A percentile compares a stretch with the other conserved stretches of the same genome.
Evolutionary conservation across 176 grass and related monocot genomes (phyloP).

Genomic region (Raddia distichophylla): DNA sequence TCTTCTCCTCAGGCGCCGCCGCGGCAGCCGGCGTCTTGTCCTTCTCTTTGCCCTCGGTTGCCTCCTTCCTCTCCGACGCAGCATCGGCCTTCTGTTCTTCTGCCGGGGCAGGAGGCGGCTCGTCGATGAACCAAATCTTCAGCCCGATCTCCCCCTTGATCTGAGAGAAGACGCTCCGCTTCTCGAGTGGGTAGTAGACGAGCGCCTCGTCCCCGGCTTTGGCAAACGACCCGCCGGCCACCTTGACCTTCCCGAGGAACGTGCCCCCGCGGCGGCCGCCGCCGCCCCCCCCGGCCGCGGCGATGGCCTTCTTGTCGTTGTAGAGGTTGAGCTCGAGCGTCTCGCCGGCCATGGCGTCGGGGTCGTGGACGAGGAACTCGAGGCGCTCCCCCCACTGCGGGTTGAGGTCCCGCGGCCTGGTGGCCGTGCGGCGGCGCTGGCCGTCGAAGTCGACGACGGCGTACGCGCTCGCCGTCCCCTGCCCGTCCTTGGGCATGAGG

Average conservation of each 20-base stretch:
- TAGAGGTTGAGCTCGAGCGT: constrained; percentile 96
- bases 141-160: constrained; percentile 95
- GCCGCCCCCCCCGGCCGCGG: background rate
- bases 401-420: constrained; percentile 76
- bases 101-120: constrained; percentile 31
- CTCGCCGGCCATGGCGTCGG: constrained; percentile 56
- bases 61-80: constrained; percentile 29
- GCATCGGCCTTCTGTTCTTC: constrained; percentile 21
- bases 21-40: constrained; percentile 7
- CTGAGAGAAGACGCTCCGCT: constrained; percentile 95
- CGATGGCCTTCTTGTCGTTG: constrained; percentile 88
- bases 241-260: constrained; percentile 95
- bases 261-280: constrained; percentile 56
- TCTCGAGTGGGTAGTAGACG: constrained; percentile 95
- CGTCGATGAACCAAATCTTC: constrained; percentile 83
- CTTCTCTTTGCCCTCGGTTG: constrained; percentile 31
- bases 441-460: constrained; percentile 98
- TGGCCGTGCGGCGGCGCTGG: constrained; percentile 91
- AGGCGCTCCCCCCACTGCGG: constrained; percentile 89
- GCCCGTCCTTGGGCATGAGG: constrained; percentile 98
- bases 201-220: constrained; percentile 67
- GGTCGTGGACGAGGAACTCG: constrained; percentile 84
- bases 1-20: constrained; percentile 42
- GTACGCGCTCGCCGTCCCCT: constrained; percentile 94
- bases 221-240: constrained; percentile 57